These are phyloP conservation scores for Leccinum cinnamomeum DNA, from an alignment of 1,284 basidiomycete species.

Conservation along the genomic window DNA sequence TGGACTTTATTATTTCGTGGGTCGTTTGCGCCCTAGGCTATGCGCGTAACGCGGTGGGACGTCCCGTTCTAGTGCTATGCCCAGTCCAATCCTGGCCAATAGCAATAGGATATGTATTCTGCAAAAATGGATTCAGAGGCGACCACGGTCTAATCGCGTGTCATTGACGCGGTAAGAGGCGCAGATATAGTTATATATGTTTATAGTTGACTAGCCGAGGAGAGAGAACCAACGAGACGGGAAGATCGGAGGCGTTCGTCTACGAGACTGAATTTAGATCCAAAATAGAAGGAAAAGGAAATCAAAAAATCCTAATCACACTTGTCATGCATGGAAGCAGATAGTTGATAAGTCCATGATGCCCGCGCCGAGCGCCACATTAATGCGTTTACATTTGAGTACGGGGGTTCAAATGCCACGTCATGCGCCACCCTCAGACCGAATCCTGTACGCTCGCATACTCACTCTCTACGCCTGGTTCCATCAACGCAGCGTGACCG, in stretches of 20 bases:
- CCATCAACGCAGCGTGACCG: conserved; percentile 78
- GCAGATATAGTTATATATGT: not conserved
- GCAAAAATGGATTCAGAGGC: not conserved
- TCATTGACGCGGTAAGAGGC: not conserved
- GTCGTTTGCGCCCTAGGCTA: not conserved
- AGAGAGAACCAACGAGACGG: not conserved
- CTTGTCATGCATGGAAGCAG: not conserved
- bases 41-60: not conserved
- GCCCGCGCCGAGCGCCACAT: not conserved
- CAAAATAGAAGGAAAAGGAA: not conserved
- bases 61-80: not conserved
- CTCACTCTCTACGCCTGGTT: conserved; percentile 89
- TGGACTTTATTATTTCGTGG: conserved; percentile 5
- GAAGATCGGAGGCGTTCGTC: not conserved
- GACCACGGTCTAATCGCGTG: not conserved
- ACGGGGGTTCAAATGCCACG: not conserved
- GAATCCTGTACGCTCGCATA: conserved; percentile 74
- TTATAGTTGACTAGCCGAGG: not conserved
- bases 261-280: not conserved
- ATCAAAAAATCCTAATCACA: not conserved
- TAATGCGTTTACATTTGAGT: not conserved
- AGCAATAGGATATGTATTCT: not conserved
- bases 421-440: conserved; percentile 41
- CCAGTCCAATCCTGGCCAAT: not conserved
- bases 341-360: not conserved